Conservation (phyloP, 2,329 filamentous ascomycete species). For the Colletotrichum australisinense region DNA sequence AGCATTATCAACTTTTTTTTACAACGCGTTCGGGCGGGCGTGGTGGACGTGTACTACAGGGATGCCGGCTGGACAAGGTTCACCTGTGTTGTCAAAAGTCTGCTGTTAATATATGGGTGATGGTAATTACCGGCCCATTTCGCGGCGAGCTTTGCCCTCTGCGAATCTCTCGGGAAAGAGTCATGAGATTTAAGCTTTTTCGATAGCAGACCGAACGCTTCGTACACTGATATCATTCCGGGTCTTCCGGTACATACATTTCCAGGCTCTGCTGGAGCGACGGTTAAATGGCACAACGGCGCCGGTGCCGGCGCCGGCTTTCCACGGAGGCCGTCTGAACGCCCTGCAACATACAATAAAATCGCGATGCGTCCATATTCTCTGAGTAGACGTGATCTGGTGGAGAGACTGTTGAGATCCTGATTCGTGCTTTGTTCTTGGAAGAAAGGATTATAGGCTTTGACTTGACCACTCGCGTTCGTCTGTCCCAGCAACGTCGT, state of each 20-base stretch:
- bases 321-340: neutral
- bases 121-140: neutral
- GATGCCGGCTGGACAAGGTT: neutral
- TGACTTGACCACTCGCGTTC: no score
- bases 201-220: neutral
- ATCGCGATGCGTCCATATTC: neutral
- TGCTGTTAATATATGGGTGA: neutral
- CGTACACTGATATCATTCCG: neutral
- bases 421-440: no score
- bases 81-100: neutral
- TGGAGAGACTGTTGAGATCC: no score
- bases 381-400: no score
- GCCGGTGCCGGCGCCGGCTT: neutral
- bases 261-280: no score
- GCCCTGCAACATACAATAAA: neutral
- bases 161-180: neutral
- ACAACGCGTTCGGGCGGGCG: neutral
- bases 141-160: neutral
- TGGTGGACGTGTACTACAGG: neutral
- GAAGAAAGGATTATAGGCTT: no score
- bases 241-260: neutral
- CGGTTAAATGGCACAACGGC: neutral
- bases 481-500: no score
- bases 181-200: neutral
- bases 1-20: neutral